Conservation (phyloP, 2,329 filamentous ascomycete species). For the Penicillium sp. region DNA sequence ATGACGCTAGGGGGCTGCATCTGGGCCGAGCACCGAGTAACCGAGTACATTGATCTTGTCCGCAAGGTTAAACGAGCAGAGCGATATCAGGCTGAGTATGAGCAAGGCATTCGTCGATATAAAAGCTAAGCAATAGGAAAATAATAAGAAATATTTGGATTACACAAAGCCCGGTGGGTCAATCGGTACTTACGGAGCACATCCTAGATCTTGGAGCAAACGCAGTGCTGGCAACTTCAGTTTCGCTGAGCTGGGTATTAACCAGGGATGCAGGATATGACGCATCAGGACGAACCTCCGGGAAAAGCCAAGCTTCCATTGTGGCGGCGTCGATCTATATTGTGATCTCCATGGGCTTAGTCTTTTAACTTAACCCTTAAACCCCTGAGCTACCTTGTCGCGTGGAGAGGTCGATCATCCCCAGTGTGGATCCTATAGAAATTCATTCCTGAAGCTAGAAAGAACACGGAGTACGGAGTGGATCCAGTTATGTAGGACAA, state of each 20-base stretch:
- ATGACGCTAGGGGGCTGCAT: slow-evolving; percentile 49
- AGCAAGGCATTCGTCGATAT: slow-evolving; percentile 12
- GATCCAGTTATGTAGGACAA: background rate
- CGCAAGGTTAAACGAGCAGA: slow-evolving; percentile 41
- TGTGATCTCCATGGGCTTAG: slow-evolving; percentile 15
- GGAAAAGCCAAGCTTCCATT: background rate
- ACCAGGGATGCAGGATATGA: too few relatives aligned
- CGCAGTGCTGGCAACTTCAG: too few relatives aligned
- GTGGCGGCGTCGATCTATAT: slow-evolving; percentile 15
- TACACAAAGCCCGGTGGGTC: background rate
- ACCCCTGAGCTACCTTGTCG: slow-evolving; percentile 3
- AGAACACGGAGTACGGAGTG: background rate
- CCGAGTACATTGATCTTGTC: slow-evolving; percentile 44
- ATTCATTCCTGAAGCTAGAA: background rate
- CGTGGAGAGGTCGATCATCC: slow-evolving; percentile 16
- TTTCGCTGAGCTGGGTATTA: too few relatives aligned
- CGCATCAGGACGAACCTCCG: background rate
- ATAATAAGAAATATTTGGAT: background rate
- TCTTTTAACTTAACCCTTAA: background rate
- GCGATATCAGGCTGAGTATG: slow-evolving; percentile 32
- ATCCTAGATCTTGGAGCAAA: background rate
- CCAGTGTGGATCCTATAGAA: slow-evolving; percentile 10
- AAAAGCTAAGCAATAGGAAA: background rate
- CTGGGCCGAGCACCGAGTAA: slow-evolving; percentile 46
- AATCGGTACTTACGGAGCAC: background rate